Evolutionary conservation across 495 filamentous ascomycete species (phyloP).

Genomic region (Annulohypoxylon nitens): DNA sequence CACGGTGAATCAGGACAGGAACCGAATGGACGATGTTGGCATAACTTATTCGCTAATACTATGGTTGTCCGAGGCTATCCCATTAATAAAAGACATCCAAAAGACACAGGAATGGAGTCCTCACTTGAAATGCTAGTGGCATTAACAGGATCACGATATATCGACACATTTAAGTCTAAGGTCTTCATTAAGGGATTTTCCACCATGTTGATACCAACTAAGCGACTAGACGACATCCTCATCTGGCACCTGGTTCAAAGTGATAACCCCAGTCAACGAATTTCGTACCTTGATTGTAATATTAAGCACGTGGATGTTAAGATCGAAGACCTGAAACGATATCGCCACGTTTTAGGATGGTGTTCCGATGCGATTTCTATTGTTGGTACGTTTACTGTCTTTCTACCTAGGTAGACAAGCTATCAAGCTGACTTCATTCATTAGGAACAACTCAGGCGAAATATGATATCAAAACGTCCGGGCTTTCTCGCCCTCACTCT

Average conservation of each 20-base stretch:
- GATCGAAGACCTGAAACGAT: not conserved
- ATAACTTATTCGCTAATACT: not conserved
- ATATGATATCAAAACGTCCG: not conserved
- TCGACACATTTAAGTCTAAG: not conserved
- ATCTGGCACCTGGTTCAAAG: not conserved
- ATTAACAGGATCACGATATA: not conserved
- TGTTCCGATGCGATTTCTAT: not conserved
- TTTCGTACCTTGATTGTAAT: not conserved
- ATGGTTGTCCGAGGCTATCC: not conserved
- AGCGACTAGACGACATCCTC: not conserved
- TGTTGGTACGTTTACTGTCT: not conserved
- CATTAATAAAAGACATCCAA: too few relatives aligned
- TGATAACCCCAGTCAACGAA: not conserved
- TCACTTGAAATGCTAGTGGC: not conserved
- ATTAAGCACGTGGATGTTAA: not conserved
- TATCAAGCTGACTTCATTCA: not conserved
- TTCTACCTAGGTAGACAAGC: not conserved
- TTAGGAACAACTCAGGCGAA: not conserved
- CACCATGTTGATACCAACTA: not conserved
- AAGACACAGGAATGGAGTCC: too few relatives aligned
- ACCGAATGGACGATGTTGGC: too few relatives aligned
- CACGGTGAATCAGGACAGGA: too few relatives aligned
- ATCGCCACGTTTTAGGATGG: not conserved
- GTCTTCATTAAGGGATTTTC: not conserved
- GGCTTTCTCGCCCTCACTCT: not conserved